Evolutionary conservation across 768 basidiomycete species (phyloP).

Genomic region (Psilocybe cubensis): DNA sequence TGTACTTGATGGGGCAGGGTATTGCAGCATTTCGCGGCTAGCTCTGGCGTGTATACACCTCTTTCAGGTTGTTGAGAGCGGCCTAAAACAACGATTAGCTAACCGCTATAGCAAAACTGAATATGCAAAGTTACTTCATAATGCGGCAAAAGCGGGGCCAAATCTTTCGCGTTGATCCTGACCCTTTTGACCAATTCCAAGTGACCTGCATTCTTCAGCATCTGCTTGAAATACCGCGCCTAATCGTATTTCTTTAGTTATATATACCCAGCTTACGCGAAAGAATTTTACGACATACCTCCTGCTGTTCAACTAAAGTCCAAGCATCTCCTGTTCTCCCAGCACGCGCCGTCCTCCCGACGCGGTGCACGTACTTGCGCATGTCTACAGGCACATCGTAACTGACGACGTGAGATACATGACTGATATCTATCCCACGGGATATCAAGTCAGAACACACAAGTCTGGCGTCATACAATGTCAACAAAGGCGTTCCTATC

Average conservation of each 20-base stretch:
- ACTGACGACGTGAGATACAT: conserved; percentile 91
- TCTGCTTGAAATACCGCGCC: conserved; percentile 87
- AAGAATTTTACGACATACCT: conserved; percentile 43
- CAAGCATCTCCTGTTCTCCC: conserved; percentile 89
- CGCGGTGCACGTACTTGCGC: conserved; percentile 97
- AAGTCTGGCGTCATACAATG: conserved; percentile 51
- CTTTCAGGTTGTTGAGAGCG: conserved; percentile 42
- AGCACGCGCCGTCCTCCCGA: conserved; percentile 94
- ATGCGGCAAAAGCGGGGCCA: conserved; percentile 52
- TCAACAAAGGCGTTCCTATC: not conserved
- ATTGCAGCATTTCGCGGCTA: not conserved
- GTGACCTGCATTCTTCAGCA: conserved; percentile 77
- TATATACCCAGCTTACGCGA: not conserved
- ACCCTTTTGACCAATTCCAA: conserved; percentile 69
- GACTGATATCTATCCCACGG: conserved; percentile 92
- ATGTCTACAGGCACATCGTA: conserved; percentile 98
- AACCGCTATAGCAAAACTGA: not conserved
- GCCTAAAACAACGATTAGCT: conserved; percentile 24
- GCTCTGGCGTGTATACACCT: conserved; percentile 36
- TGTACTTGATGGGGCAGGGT: not conserved
- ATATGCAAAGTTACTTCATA: conserved; percentile 65
- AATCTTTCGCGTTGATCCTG: conserved; percentile 63
- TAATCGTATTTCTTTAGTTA: conserved; percentile 29
- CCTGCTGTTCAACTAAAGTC: conserved; percentile 95
- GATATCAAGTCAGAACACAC: conserved; percentile 97